Evolutionary conservation across 2,329 filamentous ascomycete genomes (phyloP).

Genomic region (Cyclaneusma minus): DNA sequence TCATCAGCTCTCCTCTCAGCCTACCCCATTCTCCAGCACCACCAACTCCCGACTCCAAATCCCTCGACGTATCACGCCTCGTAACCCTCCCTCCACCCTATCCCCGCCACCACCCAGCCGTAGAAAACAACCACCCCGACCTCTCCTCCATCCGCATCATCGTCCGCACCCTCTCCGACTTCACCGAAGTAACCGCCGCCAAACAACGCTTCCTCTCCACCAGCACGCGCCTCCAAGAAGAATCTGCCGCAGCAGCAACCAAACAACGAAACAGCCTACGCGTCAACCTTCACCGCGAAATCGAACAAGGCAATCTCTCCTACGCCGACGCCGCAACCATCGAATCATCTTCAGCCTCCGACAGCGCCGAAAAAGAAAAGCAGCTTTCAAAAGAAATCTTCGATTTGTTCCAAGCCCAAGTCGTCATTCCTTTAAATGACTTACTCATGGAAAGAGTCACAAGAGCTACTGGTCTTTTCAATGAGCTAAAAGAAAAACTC

Average conservation of each 20-base stretch:
- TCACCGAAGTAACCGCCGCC: constrained; percentile 54
- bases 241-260: constrained; percentile 31
- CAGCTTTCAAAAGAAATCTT: constrained; percentile 67
- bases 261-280: constrained; percentile 49
- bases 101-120: constrained; percentile 83
- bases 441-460: constrained; percentile 62
- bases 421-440: constrained; percentile 72
- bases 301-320: constrained; percentile 61
- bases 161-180: constrained; percentile 58
- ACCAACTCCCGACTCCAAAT: constrained; percentile 30
- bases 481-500: constrained; percentile 55
- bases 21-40: constrained; percentile 21
- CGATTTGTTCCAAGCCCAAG: constrained; percentile 66
- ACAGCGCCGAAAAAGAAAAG: constrained; percentile 56
- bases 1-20: no score
- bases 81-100: constrained; percentile 90
- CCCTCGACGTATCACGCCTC: constrained; percentile 77
- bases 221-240: constrained; percentile 41
- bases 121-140: constrained; percentile 90
- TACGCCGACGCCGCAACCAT: constrained; percentile 73
- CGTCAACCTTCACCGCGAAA: constrained; percentile 61
- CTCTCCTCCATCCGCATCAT: constrained; percentile 61
- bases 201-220: constrained; percentile 45
- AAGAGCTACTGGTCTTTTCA: constrained; percentile 62
- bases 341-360: constrained; percentile 56